Percentiles rank a stretch among this genome's conserved stretches.
Conservation (phyloP, 305 asterid species). For the Lippia alba region DNA sequence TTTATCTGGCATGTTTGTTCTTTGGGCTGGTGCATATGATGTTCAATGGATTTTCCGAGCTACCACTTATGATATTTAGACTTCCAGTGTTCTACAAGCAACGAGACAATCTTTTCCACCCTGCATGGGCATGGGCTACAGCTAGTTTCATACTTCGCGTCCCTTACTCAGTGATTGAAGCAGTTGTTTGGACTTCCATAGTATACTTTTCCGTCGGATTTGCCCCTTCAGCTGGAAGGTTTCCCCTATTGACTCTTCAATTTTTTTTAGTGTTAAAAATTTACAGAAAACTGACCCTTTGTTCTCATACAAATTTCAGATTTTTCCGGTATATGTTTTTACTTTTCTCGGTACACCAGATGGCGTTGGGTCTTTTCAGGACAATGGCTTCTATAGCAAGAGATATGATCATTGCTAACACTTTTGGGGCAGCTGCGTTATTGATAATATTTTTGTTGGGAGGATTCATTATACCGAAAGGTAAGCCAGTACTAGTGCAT, state of each 20-base stretch:
- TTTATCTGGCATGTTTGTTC: slow-evolving; percentile 76
- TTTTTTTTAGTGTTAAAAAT: slow-evolving; percentile 3
- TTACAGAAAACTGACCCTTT: slow-evolving; percentile 23
- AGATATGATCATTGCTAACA: slow-evolving; percentile 80
- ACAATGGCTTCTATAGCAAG: slow-evolving; percentile 84
- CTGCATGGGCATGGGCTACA: slow-evolving; percentile 90
- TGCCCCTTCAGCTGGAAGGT: slow-evolving; percentile 82
- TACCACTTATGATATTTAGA: slow-evolving; percentile 80
- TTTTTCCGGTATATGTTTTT: slow-evolving; percentile 69
- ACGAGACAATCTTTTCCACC: slow-evolving; percentile 87
- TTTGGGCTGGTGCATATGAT: slow-evolving; percentile 84
- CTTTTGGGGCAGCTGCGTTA: slow-evolving; percentile 86
- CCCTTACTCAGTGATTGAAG: slow-evolving; percentile 85
- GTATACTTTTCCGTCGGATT: slow-evolving; percentile 84
- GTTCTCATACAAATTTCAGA: slow-evolving; percentile 49
- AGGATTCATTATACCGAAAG: slow-evolving; percentile 80
- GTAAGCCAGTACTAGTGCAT: slow-evolving; percentile 36
- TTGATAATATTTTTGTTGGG: slow-evolving; percentile 74
- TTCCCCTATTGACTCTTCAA: slow-evolving; percentile 26
- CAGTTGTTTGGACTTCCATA: slow-evolving; percentile 76
- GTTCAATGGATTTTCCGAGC: slow-evolving; percentile 94
- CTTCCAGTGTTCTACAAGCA: slow-evolving; percentile 94
- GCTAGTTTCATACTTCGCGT: slow-evolving; percentile 77
- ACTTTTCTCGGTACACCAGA: slow-evolving; percentile 81
- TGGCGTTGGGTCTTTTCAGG: slow-evolving; percentile 94